Evolutionary conservation across 306 rosid genomes (phyloP), one percentile per base, ranked within the genome.

Genomic region (Bauhinia variegata): DNA sequence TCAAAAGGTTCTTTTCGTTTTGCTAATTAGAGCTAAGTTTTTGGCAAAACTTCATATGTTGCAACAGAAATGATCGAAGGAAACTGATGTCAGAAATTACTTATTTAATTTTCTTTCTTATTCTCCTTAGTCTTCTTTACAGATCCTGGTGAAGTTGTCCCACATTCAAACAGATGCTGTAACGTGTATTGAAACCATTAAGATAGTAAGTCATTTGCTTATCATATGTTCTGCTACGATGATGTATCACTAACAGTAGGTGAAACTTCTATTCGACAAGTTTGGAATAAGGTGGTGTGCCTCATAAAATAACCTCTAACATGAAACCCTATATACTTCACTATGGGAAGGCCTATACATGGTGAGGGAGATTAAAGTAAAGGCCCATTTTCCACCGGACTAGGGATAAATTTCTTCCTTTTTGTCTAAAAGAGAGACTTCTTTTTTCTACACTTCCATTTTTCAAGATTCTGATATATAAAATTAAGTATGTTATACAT

Each of bases 1-100:
- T 67, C 63, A 30, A 4, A 63, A 78, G 81, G 81, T 83, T 67
- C 36, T 42, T 13, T 56, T 23, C n/a, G n/a, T n/a, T 51, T 28
- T 38, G 2, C 13, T 56, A 9, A 19, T 63, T 47, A 39, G 16
- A 38, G 30, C 41, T 30, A 7, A 41, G 17, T 10, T 34, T 64
- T 71, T 8, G 2, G 4, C 46, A 28, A 17, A n/a, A 18, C 31
- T 52, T 51, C 18, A 52, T 14, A 1, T 44, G 44, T 9, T 67
- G 16, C 36, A 12, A 55, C 6, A 37, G 42, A 51, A 11, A 14
- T 65, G 23, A 47, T 54, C 17, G 4, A 23, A 61, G 36, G 68
- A 10, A 19, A 11, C 43, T 46, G 23, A n/a, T 6, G 6, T 28
- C 34, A 18, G 13, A 8, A 41, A 33, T 19, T 51, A 38, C 12